Evolutionary conservation across 2,329 filamentous ascomycete species (phyloP).

Genomic region (Pleoardoris graminearum): DNA sequence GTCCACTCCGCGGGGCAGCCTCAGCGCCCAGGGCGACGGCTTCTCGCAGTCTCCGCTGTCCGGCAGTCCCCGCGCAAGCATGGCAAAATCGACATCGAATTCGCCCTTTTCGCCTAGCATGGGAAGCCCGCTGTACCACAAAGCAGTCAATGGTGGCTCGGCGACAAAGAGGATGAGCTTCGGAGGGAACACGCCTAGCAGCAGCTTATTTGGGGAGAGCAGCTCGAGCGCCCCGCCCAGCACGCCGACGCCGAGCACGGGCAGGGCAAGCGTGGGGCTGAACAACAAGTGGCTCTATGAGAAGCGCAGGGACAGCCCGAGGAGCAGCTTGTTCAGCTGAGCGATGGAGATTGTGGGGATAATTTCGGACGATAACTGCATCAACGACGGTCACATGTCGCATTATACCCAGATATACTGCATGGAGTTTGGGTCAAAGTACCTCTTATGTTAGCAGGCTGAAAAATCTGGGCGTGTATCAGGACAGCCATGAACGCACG

Average conservation of each 20-base stretch:
- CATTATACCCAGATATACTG: slow-evolving; percentile 40
- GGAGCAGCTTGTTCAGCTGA: slow-evolving; percentile 37
- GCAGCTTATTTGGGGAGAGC: slow-evolving; percentile 37
- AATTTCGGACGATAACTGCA: slow-evolving; percentile 1
- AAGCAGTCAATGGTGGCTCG: slow-evolving; percentile 58
- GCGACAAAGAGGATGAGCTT: slow-evolving; percentile 65
- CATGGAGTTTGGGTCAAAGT: slow-evolving; percentile 27
- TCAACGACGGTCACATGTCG: slow-evolving; percentile 5
- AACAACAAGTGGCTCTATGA: slow-evolving; percentile 97
- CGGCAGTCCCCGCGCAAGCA: slow-evolving; percentile 52
- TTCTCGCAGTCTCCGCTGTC: slow-evolving; percentile 60
- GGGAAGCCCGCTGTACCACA: slow-evolving; percentile 66
- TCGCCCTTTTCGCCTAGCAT: slow-evolving; percentile 56
- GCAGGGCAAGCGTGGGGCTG: slow-evolving; percentile 71
- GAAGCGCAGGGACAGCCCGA: slow-evolving; percentile 64
- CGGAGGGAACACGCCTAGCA: slow-evolving; percentile 54
- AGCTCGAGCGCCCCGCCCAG: slow-evolving; percentile 55
- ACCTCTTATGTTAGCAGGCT: background rate
- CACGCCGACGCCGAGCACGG: slow-evolving; percentile 66
- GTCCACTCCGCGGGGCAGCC: slow-evolving; percentile 67
- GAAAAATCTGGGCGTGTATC: no score
- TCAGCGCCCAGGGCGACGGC: slow-evolving; percentile 51
- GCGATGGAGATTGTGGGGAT: background rate
- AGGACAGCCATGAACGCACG: background rate
- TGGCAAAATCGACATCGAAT: slow-evolving; percentile 32